Evolutionary conservation across 2,329 filamentous ascomycete genomes (phyloP).

Genomic region (Colletotrichum cereale): DNA sequence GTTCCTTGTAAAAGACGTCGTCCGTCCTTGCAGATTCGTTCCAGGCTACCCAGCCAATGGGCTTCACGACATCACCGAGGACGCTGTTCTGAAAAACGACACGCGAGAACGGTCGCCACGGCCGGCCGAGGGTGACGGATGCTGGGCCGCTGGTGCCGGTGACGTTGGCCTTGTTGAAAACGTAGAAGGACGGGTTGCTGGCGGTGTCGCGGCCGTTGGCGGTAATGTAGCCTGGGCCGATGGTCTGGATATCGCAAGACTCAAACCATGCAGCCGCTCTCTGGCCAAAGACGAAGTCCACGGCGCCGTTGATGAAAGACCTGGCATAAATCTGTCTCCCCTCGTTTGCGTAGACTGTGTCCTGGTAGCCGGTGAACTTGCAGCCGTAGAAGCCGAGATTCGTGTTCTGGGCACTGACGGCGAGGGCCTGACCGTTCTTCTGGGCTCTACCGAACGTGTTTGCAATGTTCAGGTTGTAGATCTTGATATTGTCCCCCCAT

Average conservation of each 20-base stretch:
- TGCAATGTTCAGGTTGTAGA: slow-evolving; percentile 54
- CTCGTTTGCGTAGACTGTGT: slow-evolving; percentile 64
- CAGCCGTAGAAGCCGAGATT: slow-evolving; percentile 60
- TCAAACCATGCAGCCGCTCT: slow-evolving; percentile 66
- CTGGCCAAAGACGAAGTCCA: slow-evolving; percentile 72
- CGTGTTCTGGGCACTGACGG: slow-evolving; percentile 62
- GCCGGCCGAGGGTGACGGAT: slow-evolving; percentile 63
- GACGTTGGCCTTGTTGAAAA: slow-evolving; percentile 61
- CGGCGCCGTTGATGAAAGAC: slow-evolving; percentile 66
- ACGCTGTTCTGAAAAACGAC: slow-evolving; percentile 63
- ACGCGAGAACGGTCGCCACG: slow-evolving; percentile 63
- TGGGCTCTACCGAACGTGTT: slow-evolving; percentile 64
- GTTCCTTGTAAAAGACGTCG: slow-evolving; percentile 65
- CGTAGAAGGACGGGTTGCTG: slow-evolving; percentile 60
- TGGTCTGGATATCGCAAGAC: slow-evolving; percentile 61
- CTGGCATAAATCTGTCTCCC: slow-evolving; percentile 67
- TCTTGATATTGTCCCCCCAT: slow-evolving; percentile 69
- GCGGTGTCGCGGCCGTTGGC: slow-evolving; percentile 58
- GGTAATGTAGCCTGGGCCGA: slow-evolving; percentile 60
- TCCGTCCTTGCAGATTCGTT: slow-evolving; percentile 52
- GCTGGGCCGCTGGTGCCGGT: slow-evolving; percentile 46
- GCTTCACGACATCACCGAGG: slow-evolving; percentile 62
- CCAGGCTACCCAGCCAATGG: slow-evolving; percentile 65
- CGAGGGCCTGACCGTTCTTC: slow-evolving; percentile 63
- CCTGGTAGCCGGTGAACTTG: slow-evolving; percentile 66